These are phyloP conservation scores for Globisporangium acanthophoron DNA, from an alignment of 352 stramenopile species.

Conservation along the genomic window DNA sequence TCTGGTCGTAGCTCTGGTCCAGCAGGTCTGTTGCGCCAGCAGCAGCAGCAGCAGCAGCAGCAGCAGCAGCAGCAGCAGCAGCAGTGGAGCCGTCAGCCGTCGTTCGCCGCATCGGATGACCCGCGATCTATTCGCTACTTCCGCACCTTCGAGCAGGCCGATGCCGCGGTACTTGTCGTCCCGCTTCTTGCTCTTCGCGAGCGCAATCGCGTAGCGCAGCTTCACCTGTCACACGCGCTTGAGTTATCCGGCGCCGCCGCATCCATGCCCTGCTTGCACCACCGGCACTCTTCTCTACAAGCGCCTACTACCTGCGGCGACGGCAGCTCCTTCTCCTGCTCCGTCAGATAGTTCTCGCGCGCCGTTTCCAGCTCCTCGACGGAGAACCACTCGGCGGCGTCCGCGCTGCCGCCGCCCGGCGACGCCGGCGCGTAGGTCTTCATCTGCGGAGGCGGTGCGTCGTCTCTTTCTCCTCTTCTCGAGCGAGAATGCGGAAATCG, in stretches of 20 bases:
- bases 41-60: background rate
- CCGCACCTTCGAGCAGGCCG: slow-evolving; percentile 58
- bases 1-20: slow-evolving; percentile 34
- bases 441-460: background rate
- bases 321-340: slow-evolving; percentile 71
- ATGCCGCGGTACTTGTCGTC: slow-evolving; percentile 76
- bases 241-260: background rate
- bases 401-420: slow-evolving; percentile 4
- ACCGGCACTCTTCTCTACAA: background rate
- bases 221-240: slow-evolving; percentile 37
- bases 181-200: slow-evolving; percentile 75
- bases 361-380: slow-evolving; percentile 59
- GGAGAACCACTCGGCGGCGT: slow-evolving; percentile 62
- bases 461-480: background rate
- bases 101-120: too few relatives aligned
- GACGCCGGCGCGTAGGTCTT: slow-evolving; percentile 15
- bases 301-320: slow-evolving; percentile 33
- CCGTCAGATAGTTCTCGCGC: slow-evolving; percentile 68
- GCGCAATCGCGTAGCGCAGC: slow-evolving; percentile 57
- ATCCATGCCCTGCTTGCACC: background rate
- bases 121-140: too few relatives aligned
- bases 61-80: background rate
- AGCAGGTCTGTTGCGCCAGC: slow-evolving; percentile 45
- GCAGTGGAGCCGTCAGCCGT: too few relatives aligned
- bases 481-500: background rate